Evolutionary conservation across 2,329 filamentous ascomycete species (phyloP).

Genomic region (Pseudopithomyces maydicus): DNA sequence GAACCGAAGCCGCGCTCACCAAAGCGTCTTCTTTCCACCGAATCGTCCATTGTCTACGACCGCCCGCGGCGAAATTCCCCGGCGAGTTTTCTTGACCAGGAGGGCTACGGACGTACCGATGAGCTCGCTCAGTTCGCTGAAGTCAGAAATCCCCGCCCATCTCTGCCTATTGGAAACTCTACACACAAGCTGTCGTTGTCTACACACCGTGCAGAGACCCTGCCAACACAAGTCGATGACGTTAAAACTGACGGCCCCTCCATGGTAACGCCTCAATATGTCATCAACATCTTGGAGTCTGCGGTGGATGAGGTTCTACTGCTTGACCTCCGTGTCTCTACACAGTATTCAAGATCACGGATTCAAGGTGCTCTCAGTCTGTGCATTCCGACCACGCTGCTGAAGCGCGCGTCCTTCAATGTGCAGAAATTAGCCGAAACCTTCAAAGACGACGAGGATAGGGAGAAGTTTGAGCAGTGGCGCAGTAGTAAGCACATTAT

Average conservation of each 20-base stretch:
- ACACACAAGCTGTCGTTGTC: constrained; percentile 20
- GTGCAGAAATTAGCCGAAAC: constrained; percentile 86
- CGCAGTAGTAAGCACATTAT: constrained; percentile 74
- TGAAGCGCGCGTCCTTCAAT: constrained; percentile 91
- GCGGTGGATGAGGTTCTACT: constrained; percentile 65
- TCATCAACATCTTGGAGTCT: constrained; percentile 55
- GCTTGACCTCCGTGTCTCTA: constrained; percentile 84
- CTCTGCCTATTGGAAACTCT: constrained; percentile 32
- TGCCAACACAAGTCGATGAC: constrained; percentile 42
- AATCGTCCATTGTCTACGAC: constrained; percentile 48
- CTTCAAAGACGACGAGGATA: constrained; percentile 74
- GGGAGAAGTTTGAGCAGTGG: constrained; percentile 78
- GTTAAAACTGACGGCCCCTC: constrained; percentile 38
- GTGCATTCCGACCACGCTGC: constrained; percentile 90
- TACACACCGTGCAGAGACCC: constrained; percentile 52
- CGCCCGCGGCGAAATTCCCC: constrained; percentile 54
- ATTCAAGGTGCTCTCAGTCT: constrained; percentile 85
- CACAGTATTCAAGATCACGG: constrained; percentile 76
- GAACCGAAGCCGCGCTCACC: constrained; percentile 48
- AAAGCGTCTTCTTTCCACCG: constrained; percentile 55
- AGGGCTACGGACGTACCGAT: constrained; percentile 40
- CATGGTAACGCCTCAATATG: constrained; percentile 54
- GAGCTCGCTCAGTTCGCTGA: constrained; percentile 42
- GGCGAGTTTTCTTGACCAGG: constrained; percentile 45
- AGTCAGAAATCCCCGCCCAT: constrained; percentile 35